These are phyloP conservation scores for Lentinula detonsa DNA, from an alignment of 768 basidiomycete species.

Conservation along the genomic window DNA sequence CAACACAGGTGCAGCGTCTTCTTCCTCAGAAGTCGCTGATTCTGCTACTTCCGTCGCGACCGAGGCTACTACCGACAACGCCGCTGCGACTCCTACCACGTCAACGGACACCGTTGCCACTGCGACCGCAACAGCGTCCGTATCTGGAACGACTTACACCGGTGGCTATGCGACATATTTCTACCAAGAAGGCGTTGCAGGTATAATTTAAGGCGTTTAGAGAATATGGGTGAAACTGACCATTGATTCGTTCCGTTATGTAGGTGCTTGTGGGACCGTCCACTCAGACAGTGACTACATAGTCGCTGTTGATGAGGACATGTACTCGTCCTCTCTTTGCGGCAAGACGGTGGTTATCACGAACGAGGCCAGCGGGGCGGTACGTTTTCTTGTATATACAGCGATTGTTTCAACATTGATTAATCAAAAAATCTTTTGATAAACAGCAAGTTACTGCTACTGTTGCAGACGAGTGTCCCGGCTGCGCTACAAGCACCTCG, in stretches of 20 bases:
- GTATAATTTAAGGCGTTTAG: conserved; percentile 51
- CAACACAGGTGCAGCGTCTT: neutral
- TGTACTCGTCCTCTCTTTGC: conserved; percentile 51
- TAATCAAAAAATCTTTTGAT: neutral
- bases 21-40: neutral
- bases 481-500: conserved; percentile 37
- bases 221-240: neutral
- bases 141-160: conserved; percentile 5
- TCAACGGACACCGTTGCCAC: neutral
- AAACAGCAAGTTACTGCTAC: conserved; percentile 30
- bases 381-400: conserved; percentile 8
- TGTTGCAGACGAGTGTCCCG: conserved; percentile 56
- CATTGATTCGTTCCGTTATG: neutral
- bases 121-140: neutral
- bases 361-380: conserved; percentile 53
- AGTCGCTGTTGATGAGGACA: conserved; percentile 53
- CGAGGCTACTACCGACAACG: too few species aligned
- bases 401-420: neutral
- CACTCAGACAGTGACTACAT: conserved; percentile 54
- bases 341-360: conserved; percentile 59
- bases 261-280: conserved; percentile 9
- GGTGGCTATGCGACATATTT: conserved; percentile 59
- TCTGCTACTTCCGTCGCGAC: neutral
- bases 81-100: neutral
- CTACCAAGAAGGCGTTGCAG: conserved; percentile 65